phyloP scores from a whole-genome alignment of 345 rosid genomes.

The Brassica carinata region DNA sequence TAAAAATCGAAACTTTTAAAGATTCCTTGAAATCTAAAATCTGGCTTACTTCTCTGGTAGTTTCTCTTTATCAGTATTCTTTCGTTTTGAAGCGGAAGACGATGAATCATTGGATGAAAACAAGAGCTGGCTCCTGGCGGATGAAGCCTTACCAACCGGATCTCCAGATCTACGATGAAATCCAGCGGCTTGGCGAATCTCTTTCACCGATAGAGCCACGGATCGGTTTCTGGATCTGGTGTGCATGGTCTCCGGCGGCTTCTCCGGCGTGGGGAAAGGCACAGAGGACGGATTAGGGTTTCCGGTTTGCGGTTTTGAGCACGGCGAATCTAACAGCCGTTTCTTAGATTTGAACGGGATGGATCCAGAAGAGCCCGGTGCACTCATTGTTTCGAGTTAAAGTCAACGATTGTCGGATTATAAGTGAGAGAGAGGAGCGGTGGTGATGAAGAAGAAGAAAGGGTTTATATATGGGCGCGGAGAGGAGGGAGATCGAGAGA shows the following conservation, averaged over 20 bases:
- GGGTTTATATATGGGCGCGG: constrained; percentile 9
- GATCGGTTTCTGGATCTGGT: constrained; percentile 57
- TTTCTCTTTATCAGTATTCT: constrained; percentile 19
- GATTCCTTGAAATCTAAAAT: background rate
- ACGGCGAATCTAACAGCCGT: constrained; percentile 28
- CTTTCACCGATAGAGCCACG: constrained; percentile 58
- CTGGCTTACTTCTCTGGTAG: constrained; percentile 53
- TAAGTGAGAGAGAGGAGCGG: constrained; percentile 2
- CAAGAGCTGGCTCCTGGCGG: constrained; percentile 49
- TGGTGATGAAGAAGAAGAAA: background rate
- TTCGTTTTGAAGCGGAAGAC: constrained; percentile 26
- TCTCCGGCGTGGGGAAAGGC: constrained; percentile 60
- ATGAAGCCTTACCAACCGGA: constrained; percentile 33
- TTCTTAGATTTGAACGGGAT: constrained; percentile 53
- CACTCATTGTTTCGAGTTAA: constrained; percentile 35
- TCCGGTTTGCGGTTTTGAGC: background rate
- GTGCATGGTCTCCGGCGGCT: constrained; percentile 40
- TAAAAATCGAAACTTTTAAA: background rate
- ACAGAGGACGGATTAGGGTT: constrained; percentile 30
- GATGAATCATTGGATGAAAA: constrained; percentile 31
- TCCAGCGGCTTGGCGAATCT: constrained; percentile 61
- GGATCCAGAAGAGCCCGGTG: constrained; percentile 39
- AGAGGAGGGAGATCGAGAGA: background rate
- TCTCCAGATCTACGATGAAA: constrained; percentile 44
- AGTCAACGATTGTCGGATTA: background rate